These are phyloP conservation scores for Stagonosporopsis rhizophila DNA, from an alignment of 2,329 filamentous ascomycete species.

Conservation along the genomic window DNA sequence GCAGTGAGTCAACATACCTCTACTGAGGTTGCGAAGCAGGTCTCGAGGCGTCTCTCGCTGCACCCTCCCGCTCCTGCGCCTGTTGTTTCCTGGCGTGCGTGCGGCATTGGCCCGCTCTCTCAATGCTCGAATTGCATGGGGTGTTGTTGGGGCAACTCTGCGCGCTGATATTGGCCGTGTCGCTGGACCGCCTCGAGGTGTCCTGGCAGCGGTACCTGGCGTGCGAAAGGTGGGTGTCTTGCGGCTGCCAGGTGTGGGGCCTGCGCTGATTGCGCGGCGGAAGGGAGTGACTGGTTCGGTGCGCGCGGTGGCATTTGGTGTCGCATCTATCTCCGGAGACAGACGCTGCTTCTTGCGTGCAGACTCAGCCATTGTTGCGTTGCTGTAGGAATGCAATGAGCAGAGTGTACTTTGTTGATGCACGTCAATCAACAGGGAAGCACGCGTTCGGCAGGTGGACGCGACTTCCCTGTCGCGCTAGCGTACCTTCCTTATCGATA, in stretches of 20 bases:
- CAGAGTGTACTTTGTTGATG: slow-evolving; percentile 29
- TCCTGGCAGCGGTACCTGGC: slow-evolving; percentile 43
- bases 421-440: slow-evolving; percentile 22
- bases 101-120: slow-evolving; percentile 60
- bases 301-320: slow-evolving; percentile 29
- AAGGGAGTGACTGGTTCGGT: slow-evolving; percentile 43
- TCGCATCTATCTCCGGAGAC: slow-evolving; percentile 37
- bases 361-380: slow-evolving; percentile 45
- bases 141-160: slow-evolving; percentile 58
- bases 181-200: slow-evolving; percentile 43
- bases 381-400: slow-evolving; percentile 15
- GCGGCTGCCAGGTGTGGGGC: slow-evolving; percentile 41
- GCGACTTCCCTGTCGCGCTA: slow-evolving; percentile 23
- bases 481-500: slow-evolving; percentile 41
- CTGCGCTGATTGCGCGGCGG: slow-evolving; percentile 45
- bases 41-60: slow-evolving; percentile 64
- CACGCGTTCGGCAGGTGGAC: slow-evolving; percentile 27
- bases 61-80: slow-evolving; percentile 57
- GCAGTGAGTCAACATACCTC: slow-evolving; percentile 46
- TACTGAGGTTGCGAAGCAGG: slow-evolving; percentile 60
- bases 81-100: slow-evolving; percentile 58
- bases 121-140: slow-evolving; percentile 62
- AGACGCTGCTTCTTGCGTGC: slow-evolving; percentile 46
- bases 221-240: slow-evolving; percentile 45
- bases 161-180: slow-evolving; percentile 45